These are phyloP conservation scores for Datura wrightii DNA, from an alignment of 257 asterid species.

Conservation along the genomic window DNA sequence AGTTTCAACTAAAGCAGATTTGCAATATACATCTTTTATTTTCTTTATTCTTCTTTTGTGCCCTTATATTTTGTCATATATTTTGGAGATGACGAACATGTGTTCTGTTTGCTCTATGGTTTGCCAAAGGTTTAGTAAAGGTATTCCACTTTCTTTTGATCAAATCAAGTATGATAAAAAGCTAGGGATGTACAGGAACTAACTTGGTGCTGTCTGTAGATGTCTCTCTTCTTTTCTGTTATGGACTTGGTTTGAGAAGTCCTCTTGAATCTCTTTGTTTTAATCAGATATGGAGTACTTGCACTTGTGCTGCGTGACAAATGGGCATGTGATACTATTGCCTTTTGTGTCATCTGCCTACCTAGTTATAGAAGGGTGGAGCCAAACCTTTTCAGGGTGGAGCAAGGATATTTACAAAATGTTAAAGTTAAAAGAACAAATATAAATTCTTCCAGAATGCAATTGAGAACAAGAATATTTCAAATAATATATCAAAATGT, in stretches of 20 bases:
- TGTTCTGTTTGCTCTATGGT: not conserved
- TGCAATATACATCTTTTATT: not conserved
- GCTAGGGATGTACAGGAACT: not conserved
- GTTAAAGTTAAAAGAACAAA: too few relatives aligned
- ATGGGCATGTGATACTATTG: too few relatives aligned
- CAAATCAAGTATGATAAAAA: not conserved
- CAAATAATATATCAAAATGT: too few relatives aligned
- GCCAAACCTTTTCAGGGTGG: too few relatives aligned
- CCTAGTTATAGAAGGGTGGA: too few relatives aligned
- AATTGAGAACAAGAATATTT: too few relatives aligned
- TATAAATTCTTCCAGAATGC: too few relatives aligned
- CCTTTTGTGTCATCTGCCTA: too few relatives aligned
- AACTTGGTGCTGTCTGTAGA: not conserved
- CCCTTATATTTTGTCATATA: not conserved
- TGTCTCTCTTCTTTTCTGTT: constrained; percentile 2
- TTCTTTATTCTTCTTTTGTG: not conserved
- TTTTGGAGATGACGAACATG: not conserved
- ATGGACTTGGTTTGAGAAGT: not conserved
- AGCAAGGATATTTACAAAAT: too few relatives aligned
- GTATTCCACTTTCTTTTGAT: not conserved
- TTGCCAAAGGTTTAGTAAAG: not conserved
- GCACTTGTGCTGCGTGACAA: too few relatives aligned
- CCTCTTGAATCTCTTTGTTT: not conserved
- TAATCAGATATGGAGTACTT: not conserved
- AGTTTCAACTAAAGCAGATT: not conserved